These are phyloP conservation scores for Urostyla sp. DNA, from an alignment of 73 alveolate species.

Conservation along the genomic window DNA sequence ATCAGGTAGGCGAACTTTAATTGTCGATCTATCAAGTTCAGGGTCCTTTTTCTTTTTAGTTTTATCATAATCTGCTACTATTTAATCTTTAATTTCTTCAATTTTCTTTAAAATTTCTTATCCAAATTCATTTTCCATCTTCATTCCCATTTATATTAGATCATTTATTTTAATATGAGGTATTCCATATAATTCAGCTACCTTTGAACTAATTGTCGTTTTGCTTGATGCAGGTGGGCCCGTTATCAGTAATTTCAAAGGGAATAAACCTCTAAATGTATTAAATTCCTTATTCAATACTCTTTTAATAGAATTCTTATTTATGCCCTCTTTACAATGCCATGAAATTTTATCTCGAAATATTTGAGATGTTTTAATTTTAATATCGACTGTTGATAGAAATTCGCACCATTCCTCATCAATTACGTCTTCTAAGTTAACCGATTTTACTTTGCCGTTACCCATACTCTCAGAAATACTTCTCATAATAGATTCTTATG, in stretches of 20 bases:
- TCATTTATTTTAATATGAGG: constrained; percentile 88
- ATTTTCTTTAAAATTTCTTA: constrained; percentile 75
- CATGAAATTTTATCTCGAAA: constrained; percentile 67
- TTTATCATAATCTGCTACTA: constrained; percentile 77
- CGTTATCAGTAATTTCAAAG: constrained; percentile 79
- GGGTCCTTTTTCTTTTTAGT: constrained; percentile 79
- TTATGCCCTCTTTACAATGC: constrained; percentile 75
- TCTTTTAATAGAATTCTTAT: constrained; percentile 27
- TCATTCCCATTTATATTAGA: constrained; percentile 66
- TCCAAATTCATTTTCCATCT: constrained; percentile 75
- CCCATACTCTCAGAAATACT: constrained; percentile 95
- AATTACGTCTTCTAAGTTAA: constrained; percentile 56
- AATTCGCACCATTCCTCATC: constrained; percentile 72
- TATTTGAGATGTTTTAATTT: constrained; percentile 63
- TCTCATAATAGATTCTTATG: constrained; percentile 83
- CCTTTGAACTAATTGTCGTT: constrained; percentile 71
- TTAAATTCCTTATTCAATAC: constrained; percentile 82
- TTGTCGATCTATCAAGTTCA: constrained; percentile 75
- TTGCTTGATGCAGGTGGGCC: constrained; percentile 97
- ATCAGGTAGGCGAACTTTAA: constrained; percentile 81
- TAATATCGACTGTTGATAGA: constrained; percentile 66
- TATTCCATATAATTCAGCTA: constrained; percentile 80
- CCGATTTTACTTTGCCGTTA: constrained; percentile 75
- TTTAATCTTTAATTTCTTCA: constrained; percentile 71
- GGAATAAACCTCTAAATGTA: constrained; percentile 79